Base-by-base conservation (phyloP, 495 filamentous ascomycete species). In the Articulospora tetracladia region DNA sequence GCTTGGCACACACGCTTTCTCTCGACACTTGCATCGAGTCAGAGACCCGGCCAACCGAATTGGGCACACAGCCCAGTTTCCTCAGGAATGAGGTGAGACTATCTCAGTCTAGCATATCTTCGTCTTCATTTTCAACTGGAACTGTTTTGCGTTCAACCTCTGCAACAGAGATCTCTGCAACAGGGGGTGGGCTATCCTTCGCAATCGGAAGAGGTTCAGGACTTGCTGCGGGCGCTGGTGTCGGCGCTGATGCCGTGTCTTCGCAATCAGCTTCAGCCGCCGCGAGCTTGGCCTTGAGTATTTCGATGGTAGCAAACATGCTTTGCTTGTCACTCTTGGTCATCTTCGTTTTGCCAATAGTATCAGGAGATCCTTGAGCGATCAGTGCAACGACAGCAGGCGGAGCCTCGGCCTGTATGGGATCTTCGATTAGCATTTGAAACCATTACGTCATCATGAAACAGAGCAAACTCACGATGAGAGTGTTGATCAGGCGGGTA, bases 401-500 rank as follows among this genome's bases (percentile, higher is more conserved):
- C 39, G 68, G 70, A 17, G 74, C 74, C 52, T 72, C 57, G 36
- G 64, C 64, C 74, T 76, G 17, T 25, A 25, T 24, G 49, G 13
- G 22, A 13, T 28, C 17, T 57, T 44, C 61, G 20, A 55, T 54
- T 34, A 25, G 28, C 32, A 57, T 57, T 30, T 58, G n/a, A 36
- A 56, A 60, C 62, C 53, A 56, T 60, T 57, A 66, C 59, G 54
- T 50, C 34, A 60, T 34, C 26, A 47, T 26, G 47, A 24, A 54
- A 28, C 17, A 46, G 19, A 34, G 27, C 1, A 47, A 36, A 74
- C 77, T 58, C 70, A 79, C 77, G 34, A 80, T 60, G 61, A 82
- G 57, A 48, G 76, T 70, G 56, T 76, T 66, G 46, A 74, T 61
- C 23, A 81, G 68, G 26, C 71, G 64, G 19, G 72, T 62, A 32